phyloP scores from a whole-genome alignment of 1,284 basidiomycete genomes.

The Phlebopus sp. region DNA sequence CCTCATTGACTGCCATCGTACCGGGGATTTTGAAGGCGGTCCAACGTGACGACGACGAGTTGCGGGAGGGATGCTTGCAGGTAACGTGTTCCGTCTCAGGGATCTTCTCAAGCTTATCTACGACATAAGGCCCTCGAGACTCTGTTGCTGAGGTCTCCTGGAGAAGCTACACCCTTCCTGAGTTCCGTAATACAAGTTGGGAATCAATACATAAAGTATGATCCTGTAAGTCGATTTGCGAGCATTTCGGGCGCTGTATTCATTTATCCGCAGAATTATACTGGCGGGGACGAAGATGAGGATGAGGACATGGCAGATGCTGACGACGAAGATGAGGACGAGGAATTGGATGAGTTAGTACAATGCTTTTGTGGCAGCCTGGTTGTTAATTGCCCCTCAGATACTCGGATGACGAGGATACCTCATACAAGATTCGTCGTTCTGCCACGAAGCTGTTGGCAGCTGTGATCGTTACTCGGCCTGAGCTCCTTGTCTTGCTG shows the following conservation, averaged over 20 bases:
- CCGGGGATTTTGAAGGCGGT: conserved; percentile 68
- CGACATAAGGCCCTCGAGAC: conserved; percentile 73
- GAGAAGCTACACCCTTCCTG: conserved; percentile 77
- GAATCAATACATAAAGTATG: conserved; percentile 83
- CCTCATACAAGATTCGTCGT: conserved; percentile 97
- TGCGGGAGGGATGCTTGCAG: conserved; percentile 76
- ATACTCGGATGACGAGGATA: conserved; percentile 97
- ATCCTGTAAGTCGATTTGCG: conserved; percentile 65
- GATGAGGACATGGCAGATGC: conserved; percentile 82
- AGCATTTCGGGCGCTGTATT: background rate
- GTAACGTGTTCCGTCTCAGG: conserved; percentile 33
- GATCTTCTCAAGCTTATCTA: conserved; percentile 8
- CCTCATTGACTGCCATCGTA: conserved; percentile 57
- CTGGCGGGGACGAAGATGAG: conserved; percentile 72
- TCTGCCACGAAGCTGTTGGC: conserved; percentile 89
- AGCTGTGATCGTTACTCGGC: conserved; percentile 83
- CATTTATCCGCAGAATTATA: conserved; percentile 69
- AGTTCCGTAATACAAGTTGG: conserved; percentile 67
- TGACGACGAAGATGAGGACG: conserved; percentile 77
- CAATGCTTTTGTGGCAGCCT: background rate
- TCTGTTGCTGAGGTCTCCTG: conserved; percentile 78
- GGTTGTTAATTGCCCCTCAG: conserved; percentile 37
- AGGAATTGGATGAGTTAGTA: conserved; percentile 67
- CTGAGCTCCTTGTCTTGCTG: conserved; percentile 77
- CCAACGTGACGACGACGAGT: conserved; percentile 74